Conservation (phyloP, 2,329 filamentous ascomycete species). For the Nothophoma quercina region DNA sequence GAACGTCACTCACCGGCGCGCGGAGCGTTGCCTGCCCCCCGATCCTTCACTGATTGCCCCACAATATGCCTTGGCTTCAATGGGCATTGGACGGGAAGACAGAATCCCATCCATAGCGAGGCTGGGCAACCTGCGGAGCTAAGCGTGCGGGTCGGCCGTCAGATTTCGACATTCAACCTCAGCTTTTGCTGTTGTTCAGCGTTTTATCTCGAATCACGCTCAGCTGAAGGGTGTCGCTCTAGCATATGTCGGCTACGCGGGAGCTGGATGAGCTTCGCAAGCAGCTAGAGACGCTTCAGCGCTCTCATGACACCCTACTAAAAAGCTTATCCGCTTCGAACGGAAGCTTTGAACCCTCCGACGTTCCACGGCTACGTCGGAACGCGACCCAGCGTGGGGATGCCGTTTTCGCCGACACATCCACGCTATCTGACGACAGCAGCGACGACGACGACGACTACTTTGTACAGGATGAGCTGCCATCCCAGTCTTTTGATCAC, state of each 20-base stretch:
- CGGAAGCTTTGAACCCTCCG: conserved; percentile 36
- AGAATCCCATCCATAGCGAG: conserved; percentile 17
- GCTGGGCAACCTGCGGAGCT: conserved; percentile 29
- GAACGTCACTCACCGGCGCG: conserved; percentile 15
- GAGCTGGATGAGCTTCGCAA: conserved; percentile 44
- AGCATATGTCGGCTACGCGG: conserved; percentile 34
- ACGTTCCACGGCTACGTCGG: conserved; percentile 32
- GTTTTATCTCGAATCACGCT: conserved; percentile 9
- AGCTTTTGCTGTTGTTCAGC: conserved; percentile 5
- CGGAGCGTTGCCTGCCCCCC: conserved; percentile 16
- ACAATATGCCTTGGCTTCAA: conserved; percentile 21
- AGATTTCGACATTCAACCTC: conserved; percentile 11
- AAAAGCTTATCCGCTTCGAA: conserved; percentile 40
- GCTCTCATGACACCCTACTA: conserved; percentile 41
- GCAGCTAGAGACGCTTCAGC: conserved; percentile 44
- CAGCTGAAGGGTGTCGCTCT: conserved; percentile 10
- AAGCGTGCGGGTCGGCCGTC: conserved; percentile 24
- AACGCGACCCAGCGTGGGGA: conserved; percentile 33
- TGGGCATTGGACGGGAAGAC: conserved; percentile 25
- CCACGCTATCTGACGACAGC: conserved; percentile 45
- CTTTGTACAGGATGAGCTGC: conserved; percentile 51
- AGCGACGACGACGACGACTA: conserved; percentile 47
- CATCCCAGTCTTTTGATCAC: conserved; percentile 51
- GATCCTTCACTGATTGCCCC: conserved; percentile 12
- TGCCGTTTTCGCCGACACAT: conserved; percentile 43